Evolutionary conservation across 257 asterid species (phyloP).

Genomic region (Ballota nigra): DNA sequence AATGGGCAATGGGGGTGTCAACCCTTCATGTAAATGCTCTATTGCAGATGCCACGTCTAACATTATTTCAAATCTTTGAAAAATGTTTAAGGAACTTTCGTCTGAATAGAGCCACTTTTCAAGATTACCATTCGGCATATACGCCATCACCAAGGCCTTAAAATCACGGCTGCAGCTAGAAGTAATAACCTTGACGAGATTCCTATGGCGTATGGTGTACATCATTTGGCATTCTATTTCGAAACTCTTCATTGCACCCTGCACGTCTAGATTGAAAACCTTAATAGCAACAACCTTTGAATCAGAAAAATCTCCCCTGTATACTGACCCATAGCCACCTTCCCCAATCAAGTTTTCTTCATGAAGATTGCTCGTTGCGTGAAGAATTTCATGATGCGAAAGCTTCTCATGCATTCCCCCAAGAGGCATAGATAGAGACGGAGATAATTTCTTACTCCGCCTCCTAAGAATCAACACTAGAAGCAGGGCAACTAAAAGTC

Average conservation of each 20-base stretch:
- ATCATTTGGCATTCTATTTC: background rate
- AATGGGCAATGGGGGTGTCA: background rate
- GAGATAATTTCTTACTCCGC: background rate
- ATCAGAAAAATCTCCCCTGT: background rate
- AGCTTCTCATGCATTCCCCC: background rate
- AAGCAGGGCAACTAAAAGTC: background rate
- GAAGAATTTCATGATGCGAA: background rate
- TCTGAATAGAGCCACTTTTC: background rate
- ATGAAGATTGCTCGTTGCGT: background rate
- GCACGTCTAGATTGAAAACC: too few relatives aligned
- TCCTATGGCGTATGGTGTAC: background rate
- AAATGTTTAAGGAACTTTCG: background rate
- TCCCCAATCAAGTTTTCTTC: background rate
- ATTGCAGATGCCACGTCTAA: background rate
- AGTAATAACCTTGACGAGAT: background rate
- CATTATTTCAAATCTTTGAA: background rate
- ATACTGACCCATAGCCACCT: background rate
- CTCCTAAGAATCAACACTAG: background rate
- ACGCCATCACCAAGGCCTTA: background rate
- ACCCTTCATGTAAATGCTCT: background rate
- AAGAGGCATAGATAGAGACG: background rate
- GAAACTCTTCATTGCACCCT: background rate
- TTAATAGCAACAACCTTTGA: background rate
- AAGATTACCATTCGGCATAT: background rate
- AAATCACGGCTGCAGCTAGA: background rate